Evolutionary conservation across 495 filamentous ascomycete genomes (phyloP), one percentile per base, ranked within the genome.

Genomic region (Trichoderma erinaceum): DNA sequence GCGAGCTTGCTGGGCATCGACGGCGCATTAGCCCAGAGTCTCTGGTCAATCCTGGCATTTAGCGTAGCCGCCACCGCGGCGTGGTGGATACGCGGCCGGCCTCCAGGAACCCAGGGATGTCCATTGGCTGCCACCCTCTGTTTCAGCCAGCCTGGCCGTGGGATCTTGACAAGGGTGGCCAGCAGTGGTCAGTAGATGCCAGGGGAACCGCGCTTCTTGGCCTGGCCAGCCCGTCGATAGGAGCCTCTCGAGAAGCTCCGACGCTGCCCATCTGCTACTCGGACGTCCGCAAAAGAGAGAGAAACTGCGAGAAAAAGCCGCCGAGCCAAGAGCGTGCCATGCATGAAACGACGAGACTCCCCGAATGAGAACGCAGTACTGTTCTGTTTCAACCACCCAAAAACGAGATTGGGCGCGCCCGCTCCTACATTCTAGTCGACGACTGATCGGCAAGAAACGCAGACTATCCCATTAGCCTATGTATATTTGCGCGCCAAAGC

Each of bases 301-400:
- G 5, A 61, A 8, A 25, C 56, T 18, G 27, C 27, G 15, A 48
- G n/a, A 61, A 25, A 61, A 32, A 61, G 27, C 15, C 23, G 56
- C 56, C 56, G 56, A 61, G 56, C 56, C 23, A 15, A 61, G 56
- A 61, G 56, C 56, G 21, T 23, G 56, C 56, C 56, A 61, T 12
- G 56, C 56, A 61, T 61, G 56, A 61, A 61, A 61, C 56, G 25
- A 61, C 56, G 56, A 61, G 56, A 61, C 56, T 61, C 56, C 56
- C 56, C 56, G 56, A 61, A 4, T 29, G 27, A 61, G 27, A 25
- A 27, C 23, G 23, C 11, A 6, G 56, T 27, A 12, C 27, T 29
- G 56, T 61, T 23, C 23, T 32, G 56, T 27, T 32, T 61, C 56
- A 18, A 27, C 56, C 23, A 32, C n/a, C 27, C 23, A 13, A 32